Conservation (phyloP, 306 rosid species). For the Bauhinia variegata region DNA sequence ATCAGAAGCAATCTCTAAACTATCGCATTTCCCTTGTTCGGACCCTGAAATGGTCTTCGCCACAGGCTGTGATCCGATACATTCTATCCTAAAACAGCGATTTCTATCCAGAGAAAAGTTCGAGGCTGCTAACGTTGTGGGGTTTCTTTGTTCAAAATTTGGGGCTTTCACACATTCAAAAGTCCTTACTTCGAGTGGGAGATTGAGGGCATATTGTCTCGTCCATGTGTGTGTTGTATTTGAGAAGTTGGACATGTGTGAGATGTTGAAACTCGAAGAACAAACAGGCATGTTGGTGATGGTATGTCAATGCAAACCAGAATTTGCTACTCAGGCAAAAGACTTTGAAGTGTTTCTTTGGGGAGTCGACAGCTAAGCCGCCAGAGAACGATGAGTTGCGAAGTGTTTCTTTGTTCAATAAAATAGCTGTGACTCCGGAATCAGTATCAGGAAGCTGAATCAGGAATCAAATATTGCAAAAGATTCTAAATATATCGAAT, state of each 20-base stretch:
- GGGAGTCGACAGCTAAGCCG: not conserved
- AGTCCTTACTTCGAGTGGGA: slow-evolving; percentile 7
- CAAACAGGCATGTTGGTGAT: slow-evolving; percentile 50
- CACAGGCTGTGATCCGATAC: slow-evolving; percentile 45
- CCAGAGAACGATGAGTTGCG: not conserved
- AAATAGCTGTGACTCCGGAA: no score
- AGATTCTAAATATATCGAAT: no score
- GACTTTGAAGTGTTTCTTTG: no score
- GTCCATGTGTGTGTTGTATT: slow-evolving; percentile 34
- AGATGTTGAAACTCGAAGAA: slow-evolving; percentile 44
- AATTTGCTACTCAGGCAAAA: no score
- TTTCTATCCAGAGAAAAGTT: slow-evolving; percentile 20
- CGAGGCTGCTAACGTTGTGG: slow-evolving; percentile 24
- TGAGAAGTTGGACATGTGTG: no score
- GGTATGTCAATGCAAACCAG: not conserved
- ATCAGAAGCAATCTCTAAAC: slow-evolving; percentile 1
- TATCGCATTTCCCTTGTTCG: slow-evolving; percentile 11
- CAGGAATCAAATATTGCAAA: not conserved
- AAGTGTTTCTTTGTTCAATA: no score
- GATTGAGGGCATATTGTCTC: slow-evolving; percentile 2
- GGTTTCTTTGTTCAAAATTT: slow-evolving; percentile 8
- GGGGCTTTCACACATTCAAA: slow-evolving; percentile 7
- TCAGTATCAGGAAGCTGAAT: not conserved
- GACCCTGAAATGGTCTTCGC: slow-evolving; percentile 24
- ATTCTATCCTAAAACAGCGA: slow-evolving; percentile 35